Base-by-base conservation (phyloP, 768 basidiomycete genomes). In the Tulasnella sp. region DNA sequence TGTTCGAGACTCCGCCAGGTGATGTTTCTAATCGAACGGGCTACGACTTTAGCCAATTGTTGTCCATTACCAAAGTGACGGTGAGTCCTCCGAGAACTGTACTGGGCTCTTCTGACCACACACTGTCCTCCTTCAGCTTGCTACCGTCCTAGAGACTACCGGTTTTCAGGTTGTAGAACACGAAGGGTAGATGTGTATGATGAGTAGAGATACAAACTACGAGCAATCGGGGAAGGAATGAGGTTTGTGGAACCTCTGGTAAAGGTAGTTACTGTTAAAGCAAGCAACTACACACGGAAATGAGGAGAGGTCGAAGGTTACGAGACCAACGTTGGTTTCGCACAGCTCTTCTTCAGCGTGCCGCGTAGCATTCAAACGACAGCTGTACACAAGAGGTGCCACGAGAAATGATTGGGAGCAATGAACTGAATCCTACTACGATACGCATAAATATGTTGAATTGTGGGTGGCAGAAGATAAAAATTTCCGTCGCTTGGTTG, bases 11-110 rank as follows among this genome's bases (percentile, higher is more conserved):
- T n/a, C 34, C 58, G 56, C 27, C 65, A 76, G 86, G 84, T 37
- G 92, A 96, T 66, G 54, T 93, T 46, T 85, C 83, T 63, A 76
- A 85, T 52, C 76, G 92, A 43, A 75, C 76, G 27, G 84, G 86
- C 14, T 96, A 84, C 66, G 89, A 92, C 67, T 76, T 94, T 57
- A 73, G 82, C 17, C 92, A 96, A 67, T 69, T 93, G 55, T 77
- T 73, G 63, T 79, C 81, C 14, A 92, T 94, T 62, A 85, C 88
- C 4, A 91, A 89, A 71, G 89, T 92, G 8, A 85, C 90, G 74
- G 86, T 84, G 62, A 35, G 76, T 67, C 6, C 6, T 27, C 15
- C 7, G 15, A 7, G 14, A 17, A 9, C 9, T 17, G 2, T 34
- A 29, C 5, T 39, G 27, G 21, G 11, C 19, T 23, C 17, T 39